Base-by-base conservation (phyloP, 1,139 yeast species). In the Torulaspora pretoriensis region DNA sequence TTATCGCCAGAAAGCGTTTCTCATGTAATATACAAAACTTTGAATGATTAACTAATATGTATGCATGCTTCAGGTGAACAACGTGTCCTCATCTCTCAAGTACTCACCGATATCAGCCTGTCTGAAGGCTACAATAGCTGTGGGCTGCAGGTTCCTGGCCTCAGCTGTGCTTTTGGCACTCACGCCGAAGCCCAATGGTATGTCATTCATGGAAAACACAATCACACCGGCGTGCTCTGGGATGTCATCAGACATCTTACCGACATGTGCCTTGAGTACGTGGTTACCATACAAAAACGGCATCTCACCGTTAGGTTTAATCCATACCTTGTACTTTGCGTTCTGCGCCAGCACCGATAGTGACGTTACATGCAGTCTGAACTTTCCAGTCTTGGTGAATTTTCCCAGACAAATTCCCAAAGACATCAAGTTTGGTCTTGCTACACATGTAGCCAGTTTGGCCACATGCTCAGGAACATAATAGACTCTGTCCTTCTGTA, bases 71-170 rank as follows among this genome's bases (percentile, higher is more conserved):
- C 71, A 89, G 27, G 97, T 86, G 66, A 92, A 92, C 59, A 92
- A 72, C 30, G 97, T 86, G 67, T 92, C 98, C 73, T 92, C 98
- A 60, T 94, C 98, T 76, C 99, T 88, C 64, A 92, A 76, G 63
- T 89, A 92, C 69, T 92, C 99, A 54, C 99, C 99, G 57, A 92
- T 89, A 72, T 92, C 99, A 55, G 95, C 86, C 67, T 92, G 99
- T 76, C 98, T 82, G 67, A 87, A 92, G 8, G 95, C 95, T 12
- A 90, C 96, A 41, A 92, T 90, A 32, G 83, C 95, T 22, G 95
- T 92, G 41, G 98, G 98, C 64, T 86, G 95, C 56, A 89, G 72
- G 62, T 81, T 80, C 67, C 94, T 80, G 17, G 94, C 81, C 63
- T 90, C 98, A 36, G 80, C 75, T n/a, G 97, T 89, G 25, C 95